A percentile compares a stretch with the other conserved stretches of the same genome.
Evolutionary conservation across 768 basidiomycete species (phyloP).

Genomic region (Mycena metata): DNA sequence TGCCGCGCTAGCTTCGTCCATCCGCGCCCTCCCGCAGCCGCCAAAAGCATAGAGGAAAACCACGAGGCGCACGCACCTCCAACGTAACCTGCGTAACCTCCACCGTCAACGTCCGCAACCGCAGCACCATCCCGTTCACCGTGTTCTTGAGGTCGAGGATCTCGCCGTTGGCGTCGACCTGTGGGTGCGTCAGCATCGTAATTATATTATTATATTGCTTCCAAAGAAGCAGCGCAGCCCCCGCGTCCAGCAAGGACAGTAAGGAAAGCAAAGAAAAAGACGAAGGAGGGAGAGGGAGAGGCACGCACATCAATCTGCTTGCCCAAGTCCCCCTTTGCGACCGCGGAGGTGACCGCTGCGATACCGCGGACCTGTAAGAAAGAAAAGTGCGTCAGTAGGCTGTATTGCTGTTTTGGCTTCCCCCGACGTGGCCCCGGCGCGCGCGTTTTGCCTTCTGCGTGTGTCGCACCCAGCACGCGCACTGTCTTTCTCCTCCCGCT

Average conservation of each 20-base stretch:
- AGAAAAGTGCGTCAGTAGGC: not conserved
- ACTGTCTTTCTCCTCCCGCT: too few species aligned
- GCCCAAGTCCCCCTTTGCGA: slow-evolving; percentile 80
- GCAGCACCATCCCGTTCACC: slow-evolving; percentile 96
- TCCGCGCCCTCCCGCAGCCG: not conserved
- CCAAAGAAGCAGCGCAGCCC: too few species aligned
- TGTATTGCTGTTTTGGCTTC: too few species aligned
- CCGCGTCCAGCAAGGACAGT: too few species aligned
- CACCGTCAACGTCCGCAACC: slow-evolving; percentile 85
- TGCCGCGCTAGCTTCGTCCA: too few species aligned
- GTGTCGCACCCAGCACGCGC: too few species aligned
- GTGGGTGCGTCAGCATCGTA: slow-evolving; percentile 39
- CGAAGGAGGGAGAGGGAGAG: too few species aligned
- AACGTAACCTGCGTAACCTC: slow-evolving; percentile 88
- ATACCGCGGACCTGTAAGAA: slow-evolving; percentile 85
- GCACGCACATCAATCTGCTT: slow-evolving; percentile 70
- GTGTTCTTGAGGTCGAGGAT: slow-evolving; percentile 93
- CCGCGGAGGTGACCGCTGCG: slow-evolving; percentile 81
- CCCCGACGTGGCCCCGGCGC: too few species aligned
- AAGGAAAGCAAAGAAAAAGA: too few species aligned
- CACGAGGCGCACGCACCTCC: slow-evolving; percentile 60
- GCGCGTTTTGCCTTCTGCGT: too few species aligned
- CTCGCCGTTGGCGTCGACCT: slow-evolving; percentile 93
- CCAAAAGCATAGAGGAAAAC: not conserved
- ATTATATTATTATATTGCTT: too few species aligned